These are phyloP conservation scores for Rutstroemia sp. DNA, from an alignment of 2,329 filamentous ascomycete genomes.

Conservation along the genomic window DNA sequence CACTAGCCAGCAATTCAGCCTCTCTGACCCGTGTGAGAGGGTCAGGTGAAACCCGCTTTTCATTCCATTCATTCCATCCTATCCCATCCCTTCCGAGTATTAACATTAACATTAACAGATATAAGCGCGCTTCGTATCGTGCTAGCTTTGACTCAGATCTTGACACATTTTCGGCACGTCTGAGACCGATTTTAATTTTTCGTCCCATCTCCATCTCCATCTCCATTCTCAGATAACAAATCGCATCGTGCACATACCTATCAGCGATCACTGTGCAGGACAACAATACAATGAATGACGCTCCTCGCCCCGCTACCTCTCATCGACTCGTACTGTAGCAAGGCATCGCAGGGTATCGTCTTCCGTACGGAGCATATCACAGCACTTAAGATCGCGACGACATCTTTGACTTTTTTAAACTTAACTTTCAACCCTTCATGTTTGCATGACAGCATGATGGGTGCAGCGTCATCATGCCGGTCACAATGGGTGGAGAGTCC, in stretches of 20 bases:
- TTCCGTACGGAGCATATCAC: neutral
- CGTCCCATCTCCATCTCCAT: constrained; percentile 1
- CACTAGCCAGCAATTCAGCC: constrained; percentile 2
- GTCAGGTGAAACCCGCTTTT: constrained; percentile 1
- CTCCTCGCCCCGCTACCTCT: constrained; percentile 5
- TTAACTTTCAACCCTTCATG: neutral
- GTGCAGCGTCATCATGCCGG: constrained; percentile 4
- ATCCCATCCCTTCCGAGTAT: no score
- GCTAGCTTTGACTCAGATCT: neutral
- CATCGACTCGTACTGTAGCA: neutral
- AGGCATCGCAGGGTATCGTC: neutral
- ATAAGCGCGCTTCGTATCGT: constrained; percentile 5
- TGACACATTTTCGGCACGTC: neutral
- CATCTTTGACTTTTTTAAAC: no score
- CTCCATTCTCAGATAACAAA: neutral
- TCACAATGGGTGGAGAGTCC: neutral
- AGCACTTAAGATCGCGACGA: neutral
- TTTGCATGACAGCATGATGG: neutral
- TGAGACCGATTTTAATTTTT: neutral
- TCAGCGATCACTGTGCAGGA: neutral
- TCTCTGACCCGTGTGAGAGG: constrained; percentile 5
- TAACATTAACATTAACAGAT: neutral
- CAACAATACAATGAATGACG: constrained; percentile 4
- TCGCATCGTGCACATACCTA: neutral
- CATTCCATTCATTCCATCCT: neutral